These are phyloP conservation scores for Epicoccum sorghinum DNA, from an alignment of 2,329 filamentous ascomycete species.

Conservation along the genomic window DNA sequence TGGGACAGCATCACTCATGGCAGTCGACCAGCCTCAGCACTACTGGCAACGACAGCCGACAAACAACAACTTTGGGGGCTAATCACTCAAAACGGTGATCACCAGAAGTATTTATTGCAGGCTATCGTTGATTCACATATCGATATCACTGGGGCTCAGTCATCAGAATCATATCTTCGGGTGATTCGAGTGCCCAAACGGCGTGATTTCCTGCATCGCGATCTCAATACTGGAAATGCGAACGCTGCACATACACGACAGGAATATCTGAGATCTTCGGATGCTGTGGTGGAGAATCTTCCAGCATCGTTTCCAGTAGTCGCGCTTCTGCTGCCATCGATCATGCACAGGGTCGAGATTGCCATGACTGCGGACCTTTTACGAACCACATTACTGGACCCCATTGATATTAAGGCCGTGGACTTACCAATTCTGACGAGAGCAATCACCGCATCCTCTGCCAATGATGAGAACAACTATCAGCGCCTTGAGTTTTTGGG, in stretches of 20 bases:
- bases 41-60: slow-evolving; percentile 12
- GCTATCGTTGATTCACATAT: neutral
- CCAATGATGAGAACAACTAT: slow-evolving; percentile 70
- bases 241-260: slow-evolving; percentile 50
- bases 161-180: slow-evolving; percentile 18
- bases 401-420: slow-evolving; percentile 55
- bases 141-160: neutral
- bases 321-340: slow-evolving; percentile 71
- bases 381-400: slow-evolving; percentile 59
- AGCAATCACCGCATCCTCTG: slow-evolving; percentile 72
- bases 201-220: slow-evolving; percentile 64
- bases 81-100: slow-evolving; percentile 27
- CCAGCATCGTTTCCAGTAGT: slow-evolving; percentile 56
- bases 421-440: slow-evolving; percentile 65
- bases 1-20: slow-evolving; percentile 27
- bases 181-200: slow-evolving; percentile 57
- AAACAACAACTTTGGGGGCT: slow-evolving; percentile 32
- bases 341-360: slow-evolving; percentile 72
- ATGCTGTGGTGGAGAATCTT: slow-evolving; percentile 57
- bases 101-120: slow-evolving; percentile 29
- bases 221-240: slow-evolving; percentile 11
- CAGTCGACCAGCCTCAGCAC: slow-evolving; percentile 15
- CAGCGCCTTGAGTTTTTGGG: slow-evolving; percentile 87
- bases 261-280: slow-evolving; percentile 55
- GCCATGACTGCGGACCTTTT: slow-evolving; percentile 68